Base-by-base conservation (phyloP, 2,329 filamentous ascomycete species). In the Aspergillus oerlinghausenensis region DNA sequence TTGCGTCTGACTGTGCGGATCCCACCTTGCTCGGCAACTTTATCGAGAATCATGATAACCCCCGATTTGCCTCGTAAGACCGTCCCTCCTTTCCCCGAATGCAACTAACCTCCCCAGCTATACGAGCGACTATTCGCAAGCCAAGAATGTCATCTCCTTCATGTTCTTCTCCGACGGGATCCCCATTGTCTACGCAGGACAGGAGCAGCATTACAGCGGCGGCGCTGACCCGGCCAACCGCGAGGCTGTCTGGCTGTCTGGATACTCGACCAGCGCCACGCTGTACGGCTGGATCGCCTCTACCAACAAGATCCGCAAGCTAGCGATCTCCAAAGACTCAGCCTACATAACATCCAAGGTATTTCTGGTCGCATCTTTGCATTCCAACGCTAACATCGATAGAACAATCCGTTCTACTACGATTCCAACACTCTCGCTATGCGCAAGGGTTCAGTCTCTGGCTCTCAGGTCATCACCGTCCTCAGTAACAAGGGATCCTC, bases 121-220 rank as follows among this genome's bases (percentile, higher is more conserved):
- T 50, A 70, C 67, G 6, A 48, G 47, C 11, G 67, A 70, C 48
- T 61, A 57, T 17, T 65, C 67, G 6, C 76, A 84, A 1, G 80
- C 84, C 19, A 82, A 84, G 70, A 88, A 88, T 62, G 79, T 81
- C 1, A 75, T 88, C 38, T 77, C 84, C 0, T 87, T 82, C 63
- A 79, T 81, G 11, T 79, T 88, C 47, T 76, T 88, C 3, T 61
- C 70, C 0, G 70, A 85, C 51, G 85, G 85, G 4, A 84, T 88
- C 50, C 85, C 84, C 1, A 84, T 87, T 48, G 61, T 88, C 49
- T 88, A 88, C 69, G 80, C 86, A 55, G 85, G 85, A 19, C 82
- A 85, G 55, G 86, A 88, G 67, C 85, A 88, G 65, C 82, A 81
- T 54, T 86, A 80, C 64, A 68, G 73, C 3, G 80, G 80, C 19